A percentile compares a stretch with the other conserved stretches of the same genome.
Conservation (phyloP, 2,329 filamentous ascomycete genomes). For the Cladosporium colombiae region DNA sequence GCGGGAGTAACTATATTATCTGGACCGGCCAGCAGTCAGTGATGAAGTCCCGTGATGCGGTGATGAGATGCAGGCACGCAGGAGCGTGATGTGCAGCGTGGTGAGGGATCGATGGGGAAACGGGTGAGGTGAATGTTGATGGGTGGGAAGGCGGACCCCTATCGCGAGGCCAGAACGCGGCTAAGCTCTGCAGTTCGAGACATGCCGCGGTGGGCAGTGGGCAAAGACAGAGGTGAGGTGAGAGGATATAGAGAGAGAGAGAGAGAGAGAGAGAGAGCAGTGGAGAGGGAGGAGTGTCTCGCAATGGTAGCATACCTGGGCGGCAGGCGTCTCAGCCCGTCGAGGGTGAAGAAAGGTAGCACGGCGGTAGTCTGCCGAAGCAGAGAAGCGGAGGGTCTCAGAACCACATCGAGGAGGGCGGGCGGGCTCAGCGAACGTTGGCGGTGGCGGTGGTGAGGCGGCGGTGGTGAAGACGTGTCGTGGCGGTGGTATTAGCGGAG, state of each 20-base stretch:
- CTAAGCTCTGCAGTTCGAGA: slow-evolving; percentile 23
- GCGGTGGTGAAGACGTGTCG: neutral
- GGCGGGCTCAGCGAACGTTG: slow-evolving; percentile 12
- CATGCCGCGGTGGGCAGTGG: slow-evolving; percentile 23
- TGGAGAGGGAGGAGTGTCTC: slow-evolving; percentile 2
- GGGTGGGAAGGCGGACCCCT: slow-evolving; percentile 21
- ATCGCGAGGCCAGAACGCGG: slow-evolving; percentile 17
- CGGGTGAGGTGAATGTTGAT: slow-evolving; percentile 21
- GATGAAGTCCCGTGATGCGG: slow-evolving; percentile 16
- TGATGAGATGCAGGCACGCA: slow-evolving; percentile 23
- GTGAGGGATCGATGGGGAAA: slow-evolving; percentile 20
- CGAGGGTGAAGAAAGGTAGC: slow-evolving; percentile 19
- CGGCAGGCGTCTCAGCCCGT: slow-evolving; percentile 18
- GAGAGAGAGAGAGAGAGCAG: neutral
- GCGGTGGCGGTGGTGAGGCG: neutral
- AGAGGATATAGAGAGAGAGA: neutral
- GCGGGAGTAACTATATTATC: slow-evolving; percentile 30
- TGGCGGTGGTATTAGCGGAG: neutral
- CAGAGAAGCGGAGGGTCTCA: slow-evolving; percentile 17
- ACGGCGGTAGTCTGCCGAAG: slow-evolving; percentile 16
- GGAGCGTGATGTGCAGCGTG: slow-evolving; percentile 20
- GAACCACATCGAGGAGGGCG: slow-evolving; percentile 15
- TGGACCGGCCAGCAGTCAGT: slow-evolving; percentile 38
- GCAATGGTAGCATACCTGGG: slow-evolving; percentile 14
- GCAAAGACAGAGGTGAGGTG: slow-evolving; percentile 9